Evolutionary conservation across 129 eudicot genomes (phyloP).

Genomic region (Calendula officinalis): DNA sequence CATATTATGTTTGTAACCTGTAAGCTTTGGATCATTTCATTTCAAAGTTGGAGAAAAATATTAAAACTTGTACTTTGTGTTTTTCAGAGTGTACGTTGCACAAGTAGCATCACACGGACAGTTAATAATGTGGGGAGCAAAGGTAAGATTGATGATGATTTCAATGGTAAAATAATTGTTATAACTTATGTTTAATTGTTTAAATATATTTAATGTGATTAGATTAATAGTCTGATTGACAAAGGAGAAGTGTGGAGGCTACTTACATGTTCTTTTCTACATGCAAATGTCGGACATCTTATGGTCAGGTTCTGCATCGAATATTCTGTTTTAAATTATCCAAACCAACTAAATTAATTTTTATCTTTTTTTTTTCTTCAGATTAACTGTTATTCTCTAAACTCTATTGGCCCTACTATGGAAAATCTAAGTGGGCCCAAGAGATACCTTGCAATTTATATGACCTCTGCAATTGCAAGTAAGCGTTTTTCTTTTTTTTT

Average conservation of each 20-base stretch:
- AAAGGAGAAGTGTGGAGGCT: constrained; percentile 92
- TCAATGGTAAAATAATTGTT: neutral
- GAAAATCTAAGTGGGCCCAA: constrained; percentile 76
- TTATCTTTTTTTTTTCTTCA: constrained; percentile 31
- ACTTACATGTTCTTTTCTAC: constrained; percentile 72
- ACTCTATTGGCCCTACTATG: constrained; percentile 82
- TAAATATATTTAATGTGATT: constrained; percentile 20
- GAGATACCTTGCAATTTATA: constrained; percentile 69
- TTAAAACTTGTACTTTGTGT: constrained; percentile 4
- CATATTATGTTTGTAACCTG: constrained; percentile 23
- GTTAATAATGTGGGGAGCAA: constrained; percentile 82
- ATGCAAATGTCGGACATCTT: constrained; percentile 87
- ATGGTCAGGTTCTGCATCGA: constrained; percentile 49
- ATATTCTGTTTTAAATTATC: constrained; percentile 5
- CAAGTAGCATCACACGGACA: constrained; percentile 67
- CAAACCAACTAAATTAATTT: constrained; percentile 18
- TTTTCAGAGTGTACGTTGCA: constrained; percentile 61
- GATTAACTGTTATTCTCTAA: constrained; percentile 87
- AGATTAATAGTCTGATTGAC: constrained; percentile 84
- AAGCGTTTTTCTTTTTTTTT: constrained; percentile 15
- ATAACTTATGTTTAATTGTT: constrained; percentile 6
- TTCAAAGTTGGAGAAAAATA: neutral
- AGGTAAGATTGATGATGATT: constrained; percentile 48
- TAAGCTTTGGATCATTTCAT: neutral
- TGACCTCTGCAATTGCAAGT: constrained; percentile 87